Conservation (phyloP, 2,329 filamentous ascomycete species). For the Scopulariopsis brevicaulis region DNA sequence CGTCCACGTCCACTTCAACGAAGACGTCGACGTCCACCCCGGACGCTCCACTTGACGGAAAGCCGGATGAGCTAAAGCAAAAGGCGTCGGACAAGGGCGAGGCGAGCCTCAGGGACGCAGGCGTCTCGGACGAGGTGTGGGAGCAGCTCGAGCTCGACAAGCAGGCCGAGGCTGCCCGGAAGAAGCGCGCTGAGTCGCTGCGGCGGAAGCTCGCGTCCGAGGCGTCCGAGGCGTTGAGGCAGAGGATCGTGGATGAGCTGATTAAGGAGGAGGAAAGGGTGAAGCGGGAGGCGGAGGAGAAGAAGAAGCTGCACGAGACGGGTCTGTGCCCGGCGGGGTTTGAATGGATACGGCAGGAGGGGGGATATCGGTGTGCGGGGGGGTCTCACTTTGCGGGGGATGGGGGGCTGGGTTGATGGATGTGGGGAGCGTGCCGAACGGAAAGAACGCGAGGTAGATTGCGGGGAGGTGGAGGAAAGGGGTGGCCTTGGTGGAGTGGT, state of each 20-base stretch:
- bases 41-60: background rate
- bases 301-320: slow-evolving; percentile 36
- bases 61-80: background rate
- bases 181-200: slow-evolving; percentile 19
- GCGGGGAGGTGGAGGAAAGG: background rate
- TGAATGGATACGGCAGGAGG: slow-evolving; percentile 46
- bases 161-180: slow-evolving; percentile 21
- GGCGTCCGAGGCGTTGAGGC: slow-evolving; percentile 17
- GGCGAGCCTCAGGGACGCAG: slow-evolving; percentile 29
- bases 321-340: slow-evolving; percentile 47
- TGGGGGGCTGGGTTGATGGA: background rate
- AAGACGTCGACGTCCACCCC: background rate
- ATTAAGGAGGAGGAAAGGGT: slow-evolving; percentile 23
- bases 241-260: slow-evolving; percentile 22
- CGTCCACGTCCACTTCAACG: background rate
- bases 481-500: background rate
- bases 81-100: background rate
- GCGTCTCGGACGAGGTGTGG: slow-evolving; percentile 51
- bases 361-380: slow-evolving; percentile 51
- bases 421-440: background rate
- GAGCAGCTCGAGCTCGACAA: slow-evolving; percentile 43
- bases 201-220: slow-evolving; percentile 15
- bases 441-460: too few relatives aligned
- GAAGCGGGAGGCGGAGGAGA: slow-evolving; percentile 22
- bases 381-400: slow-evolving; percentile 45